Percentiles rank a stretch among this genome's conserved stretches.
These are phyloP conservation scores for Helianthus annuus DNA, from an alignment of 129 eudicot species.

Conservation along the genomic window DNA sequence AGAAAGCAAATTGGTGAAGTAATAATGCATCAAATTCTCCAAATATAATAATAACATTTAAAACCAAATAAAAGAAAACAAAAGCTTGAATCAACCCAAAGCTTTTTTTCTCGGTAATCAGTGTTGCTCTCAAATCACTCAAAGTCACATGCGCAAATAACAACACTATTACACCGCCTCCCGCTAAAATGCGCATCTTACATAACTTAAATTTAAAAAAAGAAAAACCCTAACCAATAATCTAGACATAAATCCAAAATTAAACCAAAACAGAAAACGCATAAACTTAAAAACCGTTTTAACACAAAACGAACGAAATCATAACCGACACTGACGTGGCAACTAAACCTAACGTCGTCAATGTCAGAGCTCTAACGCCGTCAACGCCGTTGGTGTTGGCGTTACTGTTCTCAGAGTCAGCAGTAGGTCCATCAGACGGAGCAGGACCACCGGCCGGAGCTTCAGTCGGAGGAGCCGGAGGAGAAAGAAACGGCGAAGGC, in stretches of 20 bases:
- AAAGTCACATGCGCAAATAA: constrained; percentile 29
- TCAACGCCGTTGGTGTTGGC: constrained; percentile 21
- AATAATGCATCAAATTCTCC: background rate
- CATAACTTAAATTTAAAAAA: constrained; percentile 4
- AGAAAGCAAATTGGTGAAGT: too few species aligned
- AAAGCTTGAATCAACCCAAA: constrained; percentile 19
- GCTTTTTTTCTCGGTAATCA: constrained; percentile 36
- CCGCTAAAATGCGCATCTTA: constrained; percentile 36
- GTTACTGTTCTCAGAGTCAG: constrained; percentile 35
- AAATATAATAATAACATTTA: background rate
- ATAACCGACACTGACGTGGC: constrained; percentile 15
- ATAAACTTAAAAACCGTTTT: constrained; percentile 25
- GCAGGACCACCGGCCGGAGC: constrained; percentile 37
- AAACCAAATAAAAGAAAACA: background rate
- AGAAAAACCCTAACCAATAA: constrained; percentile 26
- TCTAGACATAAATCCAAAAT: constrained; percentile 30
- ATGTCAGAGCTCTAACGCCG: constrained; percentile 29
- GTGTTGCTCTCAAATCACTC: constrained; percentile 36
- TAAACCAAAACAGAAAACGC: constrained; percentile 12
- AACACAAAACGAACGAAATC: constrained; percentile 28
- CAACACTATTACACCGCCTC: constrained; percentile 24
- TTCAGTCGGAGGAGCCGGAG: constrained; percentile 37
- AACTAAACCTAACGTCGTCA: background rate
- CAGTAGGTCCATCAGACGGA: constrained; percentile 38
- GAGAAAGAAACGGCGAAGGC: constrained; percentile 37